phyloP scores from a whole-genome alignment of 768 basidiomycete species.

The Omphalotus guepiniiformis region DNA sequence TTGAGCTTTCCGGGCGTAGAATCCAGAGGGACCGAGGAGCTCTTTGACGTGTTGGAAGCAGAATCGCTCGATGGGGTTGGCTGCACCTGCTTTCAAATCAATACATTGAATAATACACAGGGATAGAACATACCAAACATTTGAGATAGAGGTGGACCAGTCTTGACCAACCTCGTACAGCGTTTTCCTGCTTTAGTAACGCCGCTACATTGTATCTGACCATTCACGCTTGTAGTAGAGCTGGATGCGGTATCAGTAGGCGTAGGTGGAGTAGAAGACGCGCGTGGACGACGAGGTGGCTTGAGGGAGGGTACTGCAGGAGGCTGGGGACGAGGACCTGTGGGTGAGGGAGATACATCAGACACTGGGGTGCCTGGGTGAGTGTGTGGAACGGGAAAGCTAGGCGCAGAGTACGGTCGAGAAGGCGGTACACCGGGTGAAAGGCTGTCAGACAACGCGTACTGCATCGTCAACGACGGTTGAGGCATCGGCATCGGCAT shows the following conservation, averaged over 20 bases:
- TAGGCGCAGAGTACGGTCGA: conserved; percentile 31
- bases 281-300: conserved; percentile 12
- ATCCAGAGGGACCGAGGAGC: conserved; percentile 49
- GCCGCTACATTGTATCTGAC: conserved; percentile 52
- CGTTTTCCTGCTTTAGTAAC: conserved; percentile 60
- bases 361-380: neutral
- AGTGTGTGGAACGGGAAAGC: neutral
- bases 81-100: conserved; percentile 22
- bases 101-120: neutral
- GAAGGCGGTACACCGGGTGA: conserved; percentile 15
- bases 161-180: conserved; percentile 59
- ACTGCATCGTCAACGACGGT: conserved; percentile 33
- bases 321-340: conserved; percentile 17
- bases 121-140: conserved; percentile 8
- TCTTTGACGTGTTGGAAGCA: conserved; percentile 64
- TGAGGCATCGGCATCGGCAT: conserved; percentile 11
- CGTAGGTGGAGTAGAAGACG: conserved; percentile 19
- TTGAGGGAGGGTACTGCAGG: conserved; percentile 17
- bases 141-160: conserved; percentile 22
- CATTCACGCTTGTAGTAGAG: conserved; percentile 2
- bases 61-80: conserved; percentile 39
- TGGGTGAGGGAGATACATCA: conserved; percentile 13
- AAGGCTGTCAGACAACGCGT: conserved; percentile 20
- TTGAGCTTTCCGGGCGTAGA: conserved; percentile 42
- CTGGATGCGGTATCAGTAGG: conserved; percentile 11